Evolutionary conservation across 1,284 basidiomycete species (phyloP).

Genomic region (Puccinia polysora): DNA sequence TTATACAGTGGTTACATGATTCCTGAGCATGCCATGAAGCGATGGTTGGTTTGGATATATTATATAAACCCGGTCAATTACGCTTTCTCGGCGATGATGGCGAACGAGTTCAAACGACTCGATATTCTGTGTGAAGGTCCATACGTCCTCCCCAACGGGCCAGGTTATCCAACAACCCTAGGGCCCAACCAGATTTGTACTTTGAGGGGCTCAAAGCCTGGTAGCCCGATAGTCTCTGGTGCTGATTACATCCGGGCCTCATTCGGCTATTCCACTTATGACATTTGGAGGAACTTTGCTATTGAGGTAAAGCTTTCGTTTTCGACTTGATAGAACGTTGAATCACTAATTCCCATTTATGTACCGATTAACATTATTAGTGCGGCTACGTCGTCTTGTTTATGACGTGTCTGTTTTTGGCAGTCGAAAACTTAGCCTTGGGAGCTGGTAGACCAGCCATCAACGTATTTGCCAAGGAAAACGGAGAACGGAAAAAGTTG

Average conservation of each 20-base stretch:
- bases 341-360: neutral
- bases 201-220: constrained; percentile 54
- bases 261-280: constrained; percentile 54
- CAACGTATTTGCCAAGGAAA: constrained; percentile 40
- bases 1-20: constrained; percentile 48
- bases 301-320: constrained; percentile 16
- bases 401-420: constrained; percentile 10
- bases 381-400: constrained; percentile 27
- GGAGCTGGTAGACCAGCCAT: constrained; percentile 31
- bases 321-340: no score
- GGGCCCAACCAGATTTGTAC: constrained; percentile 54
- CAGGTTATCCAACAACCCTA: constrained; percentile 51
- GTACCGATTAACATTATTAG: neutral
- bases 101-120: constrained; percentile 75
- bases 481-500: constrained; percentile 55
- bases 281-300: constrained; percentile 36
- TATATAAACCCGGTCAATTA: constrained; percentile 65
- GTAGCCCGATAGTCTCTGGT: constrained; percentile 52
- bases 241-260: constrained; percentile 60
- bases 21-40: constrained; percentile 65
- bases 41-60: constrained; percentile 82
- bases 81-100: constrained; percentile 65
- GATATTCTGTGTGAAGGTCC: constrained; percentile 34
- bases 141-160: constrained; percentile 53
- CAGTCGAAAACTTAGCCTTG: constrained; percentile 24